Percentiles rank a stretch among this genome's conserved stretches.
Conservation (phyloP, 495 filamentous ascomycete species). For the Tuber magnatum region DNA sequence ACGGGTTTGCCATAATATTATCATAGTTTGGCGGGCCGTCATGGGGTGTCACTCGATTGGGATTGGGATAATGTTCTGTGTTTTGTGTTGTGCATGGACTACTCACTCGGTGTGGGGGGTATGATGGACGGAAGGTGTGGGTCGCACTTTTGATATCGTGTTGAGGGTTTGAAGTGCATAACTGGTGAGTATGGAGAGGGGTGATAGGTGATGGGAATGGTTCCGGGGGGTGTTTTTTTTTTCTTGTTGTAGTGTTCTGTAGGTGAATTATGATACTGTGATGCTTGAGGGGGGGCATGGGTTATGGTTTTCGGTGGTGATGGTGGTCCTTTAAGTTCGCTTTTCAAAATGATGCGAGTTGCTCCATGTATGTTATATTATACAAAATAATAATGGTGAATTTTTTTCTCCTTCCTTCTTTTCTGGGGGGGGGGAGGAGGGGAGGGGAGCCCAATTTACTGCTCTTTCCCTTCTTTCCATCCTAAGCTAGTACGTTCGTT, state of each 20-base stretch:
- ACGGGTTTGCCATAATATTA: neutral
- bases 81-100: neutral
- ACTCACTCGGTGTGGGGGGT: neutral
- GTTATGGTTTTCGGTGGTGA: neutral
- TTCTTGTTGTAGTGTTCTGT: neutral
- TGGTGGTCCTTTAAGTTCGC: neutral
- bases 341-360: neutral
- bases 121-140: neutral
- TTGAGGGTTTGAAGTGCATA: too few relatives aligned
- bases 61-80: neutral
- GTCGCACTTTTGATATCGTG: neutral
- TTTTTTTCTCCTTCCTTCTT: neutral
- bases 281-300: neutral
- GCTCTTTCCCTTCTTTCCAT: neutral
- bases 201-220: too few relatives aligned
- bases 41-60: neutral
- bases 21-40: neutral
- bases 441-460: constrained; percentile 1
- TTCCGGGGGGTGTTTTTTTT: neutral
- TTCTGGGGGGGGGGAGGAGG: constrained; percentile 4
- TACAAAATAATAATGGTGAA: neutral
- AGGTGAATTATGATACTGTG: too few relatives aligned
- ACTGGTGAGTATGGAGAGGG: too few relatives aligned
- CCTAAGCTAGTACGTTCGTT: neutral
- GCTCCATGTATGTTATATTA: neutral